Evolutionary conservation across 495 filamentous ascomycete species (phyloP), one percentile per base, ranked within the genome.

Genomic region (Rusavskia elegans): DNA sequence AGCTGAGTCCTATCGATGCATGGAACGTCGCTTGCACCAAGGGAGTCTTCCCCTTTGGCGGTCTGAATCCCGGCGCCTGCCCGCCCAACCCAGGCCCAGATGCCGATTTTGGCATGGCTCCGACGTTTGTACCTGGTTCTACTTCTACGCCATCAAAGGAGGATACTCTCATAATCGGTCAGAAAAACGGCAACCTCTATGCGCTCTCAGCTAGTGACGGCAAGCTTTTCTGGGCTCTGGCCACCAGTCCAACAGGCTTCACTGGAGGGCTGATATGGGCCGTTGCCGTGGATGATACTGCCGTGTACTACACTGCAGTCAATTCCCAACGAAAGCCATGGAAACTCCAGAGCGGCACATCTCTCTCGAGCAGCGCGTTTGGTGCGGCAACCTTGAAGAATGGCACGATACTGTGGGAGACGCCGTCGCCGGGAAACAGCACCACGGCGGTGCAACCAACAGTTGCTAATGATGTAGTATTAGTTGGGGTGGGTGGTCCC

Each of bases 41-140:
- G 9, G 32, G 32, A n/a, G n/a, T n/a, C 32, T 35, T 35, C 32
- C 32, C 32, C 13, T 3, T 3, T 10, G 32, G 32, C 32, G 32
- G 32, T 35, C 32, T 7, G 9, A 60, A 63, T 40, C 35, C 32
- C 23, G 49, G 58, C 11, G 35, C 59, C 23, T 71, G 68, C 58
- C 62, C 64, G 1, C 19, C 58, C 4, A 55, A 45, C n/a, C 64
- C 66, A 1, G 68, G 69, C 13, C 52, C 54, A 25, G 66, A 72
- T 55, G 57, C 61, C 19, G 64, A 71, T 48, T 72, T 72, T 41
- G 69, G 64, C 2, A 72, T 72, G 62, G 69, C 69, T 29, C 69
- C 69, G 2, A 32, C 62, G 4, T 66, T 65, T 45, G 58, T 72
- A 0, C 61, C 58, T 4, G 58, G 36, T 1, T 25, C 36, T 32